Evolutionary conservation across 495 filamentous ascomycete species (phyloP), one percentile per base, ranked within the genome.

Genomic region (Penicillium atrosanguineum): DNA sequence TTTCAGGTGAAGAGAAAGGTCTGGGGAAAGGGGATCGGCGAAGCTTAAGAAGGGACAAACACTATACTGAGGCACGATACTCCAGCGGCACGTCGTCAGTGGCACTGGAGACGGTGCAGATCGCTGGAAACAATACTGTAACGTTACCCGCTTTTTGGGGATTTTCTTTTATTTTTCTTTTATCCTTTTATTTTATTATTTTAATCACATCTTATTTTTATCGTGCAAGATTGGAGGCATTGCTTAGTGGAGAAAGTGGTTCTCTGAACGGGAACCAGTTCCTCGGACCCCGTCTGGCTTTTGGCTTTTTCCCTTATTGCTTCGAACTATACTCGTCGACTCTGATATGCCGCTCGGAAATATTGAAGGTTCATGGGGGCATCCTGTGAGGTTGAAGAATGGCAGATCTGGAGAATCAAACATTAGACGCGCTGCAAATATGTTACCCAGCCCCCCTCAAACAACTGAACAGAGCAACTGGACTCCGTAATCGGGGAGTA

Each of bases 21-120:
- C 70, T 74, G 72, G 65, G 74, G 72, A 80, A 50, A 80, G 78
- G 80, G 83, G 86, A 89, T 89, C 85, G 85, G 83, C 86, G 83
- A 78, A 80, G 80, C 83, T 87, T 89, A 87, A 84, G 84, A 87
- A 73, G 69, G 68, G 71, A 69, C 61, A 64, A 63, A 64, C 68
- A 14, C 8, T 31, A 31, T 34, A 34, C 31, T 68, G 61, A 63
- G 62, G 62, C 59, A 69, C 63, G 53, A 66, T 51, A 56, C 53
- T 57, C 55, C 68, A 68, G 70, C 70, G 73, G 72, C 73, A 76
- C 74, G 73, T 76, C 72, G 73, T 71, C 67, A 34, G 69, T 74
- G 60, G 71, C 67, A 64, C 69, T 66, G 63, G 65, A 66, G 72
- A 63, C 66, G 65, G 65, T 71, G 73, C 72, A 75, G 73, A 76